Percentiles rank a stretch among this genome's conserved stretches.
These are phyloP conservation scores for Platanthera guangdongensis DNA, from an alignment of 106 monocot genomes.

Conservation along the genomic window DNA sequence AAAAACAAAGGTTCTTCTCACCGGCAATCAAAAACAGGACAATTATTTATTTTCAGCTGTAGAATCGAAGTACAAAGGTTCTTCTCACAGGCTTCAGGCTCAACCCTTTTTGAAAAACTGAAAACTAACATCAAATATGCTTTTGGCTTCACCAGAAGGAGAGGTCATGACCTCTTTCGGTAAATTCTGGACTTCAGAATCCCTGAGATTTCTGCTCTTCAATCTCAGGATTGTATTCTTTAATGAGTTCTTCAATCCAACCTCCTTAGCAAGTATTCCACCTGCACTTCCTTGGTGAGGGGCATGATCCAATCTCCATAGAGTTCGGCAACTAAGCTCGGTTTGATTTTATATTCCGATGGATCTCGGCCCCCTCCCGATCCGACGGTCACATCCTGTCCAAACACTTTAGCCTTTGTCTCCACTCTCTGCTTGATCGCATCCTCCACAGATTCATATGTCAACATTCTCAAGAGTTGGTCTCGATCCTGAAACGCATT, in stretches of 20 bases:
- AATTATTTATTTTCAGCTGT: background rate
- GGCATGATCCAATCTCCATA: slow-evolving; percentile 94
- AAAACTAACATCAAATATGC: too few relatives aligned
- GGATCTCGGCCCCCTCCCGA: slow-evolving; percentile 6
- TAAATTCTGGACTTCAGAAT: too few relatives aligned
- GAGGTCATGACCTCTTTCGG: too few relatives aligned
- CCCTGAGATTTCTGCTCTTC: background rate
- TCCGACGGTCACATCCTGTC: slow-evolving; percentile 50
- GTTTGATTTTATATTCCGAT: slow-evolving; percentile 63
- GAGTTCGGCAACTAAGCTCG: slow-evolving; percentile 58
- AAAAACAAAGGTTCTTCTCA: background rate
- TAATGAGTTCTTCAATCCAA: slow-evolving; percentile 39
- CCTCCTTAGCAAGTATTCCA: slow-evolving; percentile 68
- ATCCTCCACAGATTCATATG: slow-evolving; percentile 65
- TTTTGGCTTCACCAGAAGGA: too few relatives aligned
- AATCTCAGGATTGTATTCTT: background rate
- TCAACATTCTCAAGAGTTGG: slow-evolving; percentile 66
- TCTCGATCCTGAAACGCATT: slow-evolving; percentile 42
- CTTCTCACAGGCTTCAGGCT: too few relatives aligned
- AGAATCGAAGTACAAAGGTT: background rate
- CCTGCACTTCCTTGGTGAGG: slow-evolving; percentile 83
- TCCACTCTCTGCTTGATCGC: slow-evolving; percentile 61
- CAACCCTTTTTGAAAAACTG: too few relatives aligned
- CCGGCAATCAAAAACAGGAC: background rate
- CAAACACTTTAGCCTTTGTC: slow-evolving; percentile 52